A percentile compares a stretch with the other conserved stretches of the same genome.
Evolutionary conservation across 1,284 basidiomycete genomes (phyloP).

Genomic region (Fomitopsis palustris): DNA sequence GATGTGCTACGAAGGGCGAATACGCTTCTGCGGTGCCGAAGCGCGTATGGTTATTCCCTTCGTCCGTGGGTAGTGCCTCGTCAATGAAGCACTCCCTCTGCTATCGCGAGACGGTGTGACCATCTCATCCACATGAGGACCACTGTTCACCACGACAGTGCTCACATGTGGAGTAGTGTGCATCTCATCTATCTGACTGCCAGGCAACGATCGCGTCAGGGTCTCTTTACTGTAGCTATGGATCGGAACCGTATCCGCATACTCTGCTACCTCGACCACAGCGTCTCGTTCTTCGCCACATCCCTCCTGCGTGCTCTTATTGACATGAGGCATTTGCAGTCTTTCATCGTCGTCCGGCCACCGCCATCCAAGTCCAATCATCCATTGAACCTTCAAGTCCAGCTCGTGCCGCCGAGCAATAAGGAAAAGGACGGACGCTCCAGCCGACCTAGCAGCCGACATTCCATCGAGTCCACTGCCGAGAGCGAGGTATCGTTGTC

Average conservation of each 20-base stretch:
- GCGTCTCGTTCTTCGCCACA: not conserved
- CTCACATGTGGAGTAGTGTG: too few relatives aligned
- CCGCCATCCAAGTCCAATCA: slow-evolving; percentile 83
- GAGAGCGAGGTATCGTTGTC: slow-evolving; percentile 33
- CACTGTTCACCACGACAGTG: too few relatives aligned
- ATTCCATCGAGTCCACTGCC: slow-evolving; percentile 36
- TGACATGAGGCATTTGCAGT: slow-evolving; percentile 41
- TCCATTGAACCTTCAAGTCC: slow-evolving; percentile 90
- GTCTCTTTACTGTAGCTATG: not conserved
- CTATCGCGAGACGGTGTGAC: too few relatives aligned
- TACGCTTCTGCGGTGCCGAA: not conserved
- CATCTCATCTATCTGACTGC: not conserved
- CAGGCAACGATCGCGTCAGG: not conserved
- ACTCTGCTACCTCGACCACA: not conserved
- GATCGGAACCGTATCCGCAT: not conserved
- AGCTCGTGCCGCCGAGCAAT: slow-evolving; percentile 75
- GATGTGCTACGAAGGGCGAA: not conserved
- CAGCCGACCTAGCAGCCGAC: slow-evolving; percentile 28
- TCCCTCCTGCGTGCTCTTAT: not conserved
- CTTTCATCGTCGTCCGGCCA: slow-evolving; percentile 82
- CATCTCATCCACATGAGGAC: too few relatives aligned
- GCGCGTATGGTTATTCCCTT: not conserved
- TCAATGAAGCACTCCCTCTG: too few relatives aligned
- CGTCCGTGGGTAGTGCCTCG: too few relatives aligned
- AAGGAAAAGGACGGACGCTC: slow-evolving; percentile 28